These are phyloP conservation scores for Ambrosiella cleistominuta DNA, from an alignment of 2,329 filamentous ascomycete genomes.

Conservation along the genomic window DNA sequence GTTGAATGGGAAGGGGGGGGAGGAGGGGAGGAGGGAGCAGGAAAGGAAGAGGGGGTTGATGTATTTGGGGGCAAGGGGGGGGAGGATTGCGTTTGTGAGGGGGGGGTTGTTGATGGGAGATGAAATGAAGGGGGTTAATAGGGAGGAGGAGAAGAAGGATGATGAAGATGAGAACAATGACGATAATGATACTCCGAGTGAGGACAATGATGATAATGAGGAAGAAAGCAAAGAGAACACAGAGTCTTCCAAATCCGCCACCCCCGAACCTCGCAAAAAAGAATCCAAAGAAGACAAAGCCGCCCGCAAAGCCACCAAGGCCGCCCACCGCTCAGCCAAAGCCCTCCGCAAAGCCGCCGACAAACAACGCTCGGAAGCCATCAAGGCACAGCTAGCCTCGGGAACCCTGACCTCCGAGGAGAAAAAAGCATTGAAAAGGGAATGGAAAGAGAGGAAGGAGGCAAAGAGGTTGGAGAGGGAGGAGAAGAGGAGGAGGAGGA, in stretches of 20 bases:
- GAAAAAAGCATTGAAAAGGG: constrained; percentile 4
- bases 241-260: neutral
- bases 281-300: constrained; percentile 9
- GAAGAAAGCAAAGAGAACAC: neutral
- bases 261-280: constrained; percentile 3
- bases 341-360: neutral
- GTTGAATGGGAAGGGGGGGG: constrained; percentile 72
- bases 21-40: constrained; percentile 38
- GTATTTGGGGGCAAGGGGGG: constrained; percentile 53
- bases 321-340: neutral
- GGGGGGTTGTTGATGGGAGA: constrained; percentile 47
- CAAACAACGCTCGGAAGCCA: neutral
- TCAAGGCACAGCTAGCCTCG: neutral
- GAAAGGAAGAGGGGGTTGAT: constrained; percentile 51
- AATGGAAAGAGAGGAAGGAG: constrained; percentile 9
- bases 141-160: neutral
- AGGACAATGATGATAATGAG: neutral
- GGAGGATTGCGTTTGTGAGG: constrained; percentile 67
- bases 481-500: neutral
- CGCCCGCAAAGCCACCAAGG: constrained; percentile 9
- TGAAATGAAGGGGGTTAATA: constrained; percentile 14
- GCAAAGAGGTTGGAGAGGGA: constrained; percentile 7
- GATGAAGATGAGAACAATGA: neutral
- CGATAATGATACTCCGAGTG: neutral
- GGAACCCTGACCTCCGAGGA: neutral